Conservation (phyloP, 129 eudicot genomes). For the Flaveria bidentis region DNA sequence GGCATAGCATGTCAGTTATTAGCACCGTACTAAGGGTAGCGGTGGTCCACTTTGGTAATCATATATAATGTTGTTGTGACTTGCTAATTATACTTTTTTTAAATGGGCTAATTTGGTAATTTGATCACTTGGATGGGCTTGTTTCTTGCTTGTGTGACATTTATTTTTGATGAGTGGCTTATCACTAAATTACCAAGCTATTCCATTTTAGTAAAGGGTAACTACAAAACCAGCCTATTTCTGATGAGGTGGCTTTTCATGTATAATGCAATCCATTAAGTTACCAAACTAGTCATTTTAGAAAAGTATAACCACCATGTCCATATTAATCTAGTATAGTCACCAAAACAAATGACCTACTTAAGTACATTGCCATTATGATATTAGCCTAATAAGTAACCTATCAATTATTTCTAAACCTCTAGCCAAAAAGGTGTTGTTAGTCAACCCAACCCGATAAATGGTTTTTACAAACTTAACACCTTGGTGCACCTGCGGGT, state of each 20-base stretch:
- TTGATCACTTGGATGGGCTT: neutral
- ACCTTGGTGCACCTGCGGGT: slow-evolving; percentile 2
- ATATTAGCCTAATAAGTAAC: neutral
- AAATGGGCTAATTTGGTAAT: slow-evolving; percentile 1
- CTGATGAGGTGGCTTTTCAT: neutral
- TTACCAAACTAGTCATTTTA: neutral
- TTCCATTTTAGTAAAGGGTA: neutral
- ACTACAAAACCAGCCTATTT: neutral
- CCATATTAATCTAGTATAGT: too few species aligned
- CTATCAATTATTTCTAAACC: neutral
- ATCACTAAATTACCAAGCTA: neutral
- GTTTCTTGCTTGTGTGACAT: slow-evolving; percentile 1
- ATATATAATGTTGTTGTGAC: neutral
- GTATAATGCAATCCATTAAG: neutral
- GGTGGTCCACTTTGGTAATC: neutral
- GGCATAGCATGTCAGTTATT: neutral
- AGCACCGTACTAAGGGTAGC: neutral
- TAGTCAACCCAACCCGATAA: neutral
- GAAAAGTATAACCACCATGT: too few species aligned
- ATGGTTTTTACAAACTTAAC: neutral
- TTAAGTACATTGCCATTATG: neutral
- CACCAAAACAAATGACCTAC: neutral
- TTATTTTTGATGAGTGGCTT: neutral
- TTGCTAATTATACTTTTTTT: neutral
- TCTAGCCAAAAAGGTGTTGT: neutral